Percentiles rank a stretch among this genome's conserved stretches.
These are phyloP conservation scores for Tephrocybe sp. DNA, from an alignment of 768 basidiomycete genomes.

Conservation along the genomic window DNA sequence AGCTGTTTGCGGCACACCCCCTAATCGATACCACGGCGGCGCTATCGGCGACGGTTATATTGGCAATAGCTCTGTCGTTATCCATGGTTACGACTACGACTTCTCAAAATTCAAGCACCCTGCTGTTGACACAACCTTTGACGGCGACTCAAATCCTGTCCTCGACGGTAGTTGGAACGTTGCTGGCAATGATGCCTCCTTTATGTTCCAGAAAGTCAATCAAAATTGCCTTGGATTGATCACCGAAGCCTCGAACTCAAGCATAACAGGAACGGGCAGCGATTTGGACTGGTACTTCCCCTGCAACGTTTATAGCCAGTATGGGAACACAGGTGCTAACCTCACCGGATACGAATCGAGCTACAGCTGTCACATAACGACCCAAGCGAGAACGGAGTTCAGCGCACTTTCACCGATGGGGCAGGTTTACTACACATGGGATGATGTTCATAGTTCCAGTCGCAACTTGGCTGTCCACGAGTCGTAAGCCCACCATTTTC, in stretches of 20 bases:
- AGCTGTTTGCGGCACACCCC: slow-evolving; percentile 86
- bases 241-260: slow-evolving; percentile 65
- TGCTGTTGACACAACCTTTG: slow-evolving; percentile 60
- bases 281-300: slow-evolving; percentile 95
- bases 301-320: slow-evolving; percentile 87
- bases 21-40: slow-evolving; percentile 81
- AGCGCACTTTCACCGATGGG: slow-evolving; percentile 58
- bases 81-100: slow-evolving; percentile 94
- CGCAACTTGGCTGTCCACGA: slow-evolving; percentile 94
- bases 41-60: slow-evolving; percentile 69
- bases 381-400: slow-evolving; percentile 53
- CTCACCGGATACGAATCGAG: slow-evolving; percentile 61
- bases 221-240: slow-evolving; percentile 79
- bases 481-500: slow-evolving; percentile 56
- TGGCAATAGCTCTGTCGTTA: slow-evolving; percentile 80
- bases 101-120: slow-evolving; percentile 89
- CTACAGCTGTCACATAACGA: slow-evolving; percentile 73
- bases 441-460: slow-evolving; percentile 63
- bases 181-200: slow-evolving; percentile 87
- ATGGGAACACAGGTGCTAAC: slow-evolving; percentile 61
- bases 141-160: slow-evolving; percentile 83
- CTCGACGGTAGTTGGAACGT: slow-evolving; percentile 74
- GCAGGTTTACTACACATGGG: slow-evolving; percentile 94
- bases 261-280: slow-evolving; percentile 63
- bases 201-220: slow-evolving; percentile 93